These are phyloP conservation scores for Ophiostoma perfectum DNA, from an alignment of 2,329 filamentous ascomycete genomes.

Conservation along the genomic window DNA sequence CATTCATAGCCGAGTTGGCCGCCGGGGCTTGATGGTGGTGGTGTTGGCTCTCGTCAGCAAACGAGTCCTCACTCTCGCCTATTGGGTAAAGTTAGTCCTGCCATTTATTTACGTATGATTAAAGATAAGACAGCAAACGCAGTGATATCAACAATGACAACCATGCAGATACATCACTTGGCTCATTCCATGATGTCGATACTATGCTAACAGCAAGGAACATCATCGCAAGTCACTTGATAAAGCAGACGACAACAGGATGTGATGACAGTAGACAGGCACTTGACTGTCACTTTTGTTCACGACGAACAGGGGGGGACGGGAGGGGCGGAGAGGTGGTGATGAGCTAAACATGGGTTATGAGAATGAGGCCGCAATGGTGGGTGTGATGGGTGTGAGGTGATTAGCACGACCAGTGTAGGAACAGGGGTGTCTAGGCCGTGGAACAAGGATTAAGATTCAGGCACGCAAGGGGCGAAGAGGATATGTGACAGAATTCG, in stretches of 20 bases:
- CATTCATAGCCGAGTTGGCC: background rate
- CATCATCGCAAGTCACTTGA: background rate
- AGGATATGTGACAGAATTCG: background rate
- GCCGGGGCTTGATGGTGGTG: constrained; percentile 17
- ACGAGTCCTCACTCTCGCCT: constrained; percentile 24
- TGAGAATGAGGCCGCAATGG: constrained; percentile 4
- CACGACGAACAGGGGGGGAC: constrained; percentile 14
- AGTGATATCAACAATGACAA: too few relatives aligned
- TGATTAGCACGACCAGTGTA: background rate
- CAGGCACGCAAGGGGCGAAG: constrained; percentile 12
- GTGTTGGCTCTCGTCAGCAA: constrained; percentile 23
- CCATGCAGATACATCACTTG: background rate
- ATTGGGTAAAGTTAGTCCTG: background rate
- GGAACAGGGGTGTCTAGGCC: constrained; percentile 8
- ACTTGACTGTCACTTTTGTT: background rate
- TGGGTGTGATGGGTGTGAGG: constrained; percentile 13
- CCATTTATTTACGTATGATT: too few relatives aligned
- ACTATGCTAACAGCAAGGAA: background rate
- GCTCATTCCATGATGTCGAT: background rate
- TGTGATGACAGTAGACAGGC: background rate
- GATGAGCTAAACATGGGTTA: constrained; percentile 18
- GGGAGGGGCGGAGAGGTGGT: constrained; percentile 14
- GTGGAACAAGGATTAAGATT: constrained; percentile 17
- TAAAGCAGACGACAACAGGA: background rate
- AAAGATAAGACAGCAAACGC: too few relatives aligned